Evolutionary conservation across 352 stramenopile genomes (phyloP), one percentile per base, ranked within the genome.

Genomic region (Pythium pyrilobum): DNA sequence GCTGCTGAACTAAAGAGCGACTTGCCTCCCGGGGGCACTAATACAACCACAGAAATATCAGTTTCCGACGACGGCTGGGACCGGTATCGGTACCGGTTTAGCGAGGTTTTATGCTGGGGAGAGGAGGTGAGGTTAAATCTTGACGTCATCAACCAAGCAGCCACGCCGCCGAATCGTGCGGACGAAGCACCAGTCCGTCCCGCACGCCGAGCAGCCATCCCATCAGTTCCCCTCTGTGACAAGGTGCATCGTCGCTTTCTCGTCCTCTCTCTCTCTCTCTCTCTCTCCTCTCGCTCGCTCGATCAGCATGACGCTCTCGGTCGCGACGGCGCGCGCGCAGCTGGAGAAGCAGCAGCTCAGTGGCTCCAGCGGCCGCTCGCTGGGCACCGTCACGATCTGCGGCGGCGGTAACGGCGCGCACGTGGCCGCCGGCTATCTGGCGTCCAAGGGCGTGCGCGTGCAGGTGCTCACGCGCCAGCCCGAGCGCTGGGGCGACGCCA

Each of bases 351-450:
- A 72, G 45, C 55, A 73, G n/a, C 64, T 67, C 36, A 25, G 25
- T 21, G 59, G 56, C 27, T 63, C 66, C 36, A 25, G 25, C 24
- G 59, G 56, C 27, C 24, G 44, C 39, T 52, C 51, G 15, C 40
- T 88, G 40, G 77, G 81, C 53, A 76, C 77, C 25, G 85, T 96
- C 42, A 94, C 85, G 47, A 95, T 97, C 64, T 97, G 89, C 61
- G 89, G 89, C 52, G 89, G 89, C 42, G 89, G 89, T 44, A 97
- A 97, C 63, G 88, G 88, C 50, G 89, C 89, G 23, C 88, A 97
- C 62, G 89, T 96, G 25, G 78, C 87, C 41, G 87, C 88, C 20
- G 85, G 81, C 20, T 97, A 96, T 62, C 61, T 97, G 51, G 87
- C 85, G 34, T 78, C 77, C 54, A 92, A 90, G 37, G 88, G 88